Conservation (phyloP, 768 basidiomycete species). For the Jaapia argillacea region DNA sequence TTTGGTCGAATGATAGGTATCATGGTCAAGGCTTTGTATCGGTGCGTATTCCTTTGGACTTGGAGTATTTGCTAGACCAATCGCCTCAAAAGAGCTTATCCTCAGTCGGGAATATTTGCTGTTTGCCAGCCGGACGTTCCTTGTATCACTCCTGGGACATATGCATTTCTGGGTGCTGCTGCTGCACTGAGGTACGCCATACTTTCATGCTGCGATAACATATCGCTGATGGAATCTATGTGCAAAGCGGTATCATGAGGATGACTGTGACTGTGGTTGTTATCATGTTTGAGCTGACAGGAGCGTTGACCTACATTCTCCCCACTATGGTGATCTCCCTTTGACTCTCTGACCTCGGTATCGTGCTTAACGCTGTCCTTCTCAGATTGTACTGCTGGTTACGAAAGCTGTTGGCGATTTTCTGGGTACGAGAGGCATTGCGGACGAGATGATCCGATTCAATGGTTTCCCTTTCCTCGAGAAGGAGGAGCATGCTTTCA, state of each 20-base stretch:
- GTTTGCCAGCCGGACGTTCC: conserved; percentile 87
- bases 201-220: not conserved
- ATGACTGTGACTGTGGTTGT: conserved; percentile 98
- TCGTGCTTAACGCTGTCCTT: too few species aligned
- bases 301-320: conserved; percentile 92
- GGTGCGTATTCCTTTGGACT: conserved; percentile 29
- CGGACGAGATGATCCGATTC: conserved; percentile 94
- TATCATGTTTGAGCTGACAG: conserved; percentile 98
- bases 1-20: conserved; percentile 98
- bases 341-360: conserved; percentile 2
- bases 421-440: conserved; percentile 87
- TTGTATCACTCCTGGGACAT: conserved; percentile 97
- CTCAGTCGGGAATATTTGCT: conserved; percentile 78
- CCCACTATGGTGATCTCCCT: conserved; percentile 79
- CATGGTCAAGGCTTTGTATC: conserved; percentile 86
- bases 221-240: conserved; percentile 91
- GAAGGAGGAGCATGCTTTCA: conserved; percentile 88
- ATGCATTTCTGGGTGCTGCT: conserved; percentile 95
- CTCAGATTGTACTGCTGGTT: conserved; percentile 87
- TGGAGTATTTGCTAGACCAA: conserved; percentile 2
- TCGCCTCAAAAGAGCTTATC: conserved; percentile 71
- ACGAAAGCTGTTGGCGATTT: conserved; percentile 97
- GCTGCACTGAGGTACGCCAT: conserved; percentile 74
- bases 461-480: conserved; percentile 97
- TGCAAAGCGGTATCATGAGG: conserved; percentile 87